phyloP scores from a whole-genome alignment of 169 alveolate genomes.

The Plasmodium gallinaceum region DNA sequence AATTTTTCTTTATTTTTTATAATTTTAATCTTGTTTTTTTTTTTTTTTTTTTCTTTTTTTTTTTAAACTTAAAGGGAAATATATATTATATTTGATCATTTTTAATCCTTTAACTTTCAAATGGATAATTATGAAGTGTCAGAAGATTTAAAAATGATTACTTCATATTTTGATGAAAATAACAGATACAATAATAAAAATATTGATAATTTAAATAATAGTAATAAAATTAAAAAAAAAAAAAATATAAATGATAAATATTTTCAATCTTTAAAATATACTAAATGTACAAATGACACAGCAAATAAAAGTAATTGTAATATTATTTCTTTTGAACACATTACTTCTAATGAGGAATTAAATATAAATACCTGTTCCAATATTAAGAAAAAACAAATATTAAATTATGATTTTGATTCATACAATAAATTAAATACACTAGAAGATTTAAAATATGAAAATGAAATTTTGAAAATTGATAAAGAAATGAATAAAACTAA shows the following conservation, averaged over 20 bases:
- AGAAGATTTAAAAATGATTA: constrained; percentile 8
- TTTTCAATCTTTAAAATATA: constrained; percentile 8
- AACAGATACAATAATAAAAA: neutral
- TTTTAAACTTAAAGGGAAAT: too few species aligned
- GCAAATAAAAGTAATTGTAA: constrained; percentile 6
- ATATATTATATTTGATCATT: neutral
- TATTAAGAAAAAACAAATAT: neutral
- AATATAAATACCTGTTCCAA: neutral
- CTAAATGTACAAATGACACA: constrained; percentile 6
- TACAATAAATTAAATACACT: constrained; percentile 9
- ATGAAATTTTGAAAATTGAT: neutral
- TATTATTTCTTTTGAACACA: neutral
- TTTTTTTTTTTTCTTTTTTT: neutral
- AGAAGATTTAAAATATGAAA: constrained; percentile 6
- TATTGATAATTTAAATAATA: constrained; percentile 1
- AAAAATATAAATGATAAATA: constrained; percentile 17
- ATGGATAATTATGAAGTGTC: constrained; percentile 62
- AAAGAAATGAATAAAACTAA: neutral
- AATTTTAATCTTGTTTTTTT: neutral
- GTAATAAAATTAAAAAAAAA: constrained; percentile 14
- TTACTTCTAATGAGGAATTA: constrained; percentile 2
- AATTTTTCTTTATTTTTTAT: too few species aligned
- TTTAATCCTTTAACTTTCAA: neutral
- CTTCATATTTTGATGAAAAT: constrained; percentile 34
- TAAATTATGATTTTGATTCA: neutral